phyloP scores from a whole-genome alignment of 2,329 filamentous ascomycete species.

The Fusarium chaquense region DNA sequence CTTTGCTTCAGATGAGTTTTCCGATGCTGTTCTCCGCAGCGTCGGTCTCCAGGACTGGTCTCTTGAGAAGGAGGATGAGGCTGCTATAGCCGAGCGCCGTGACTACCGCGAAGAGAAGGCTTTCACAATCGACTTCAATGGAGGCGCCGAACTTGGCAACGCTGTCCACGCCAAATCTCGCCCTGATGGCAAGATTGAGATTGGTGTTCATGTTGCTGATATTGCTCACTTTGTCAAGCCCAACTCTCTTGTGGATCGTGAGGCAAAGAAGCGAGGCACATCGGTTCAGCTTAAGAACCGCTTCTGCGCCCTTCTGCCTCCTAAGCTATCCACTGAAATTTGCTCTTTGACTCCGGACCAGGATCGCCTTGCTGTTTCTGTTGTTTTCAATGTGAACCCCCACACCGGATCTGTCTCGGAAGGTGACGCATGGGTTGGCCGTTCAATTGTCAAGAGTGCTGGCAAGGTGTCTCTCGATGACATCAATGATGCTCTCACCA shows the following conservation, averaged over 20 bases:
- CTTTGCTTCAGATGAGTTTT: slow-evolving; percentile 97
- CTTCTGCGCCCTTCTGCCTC: slow-evolving; percentile 86
- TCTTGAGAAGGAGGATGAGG: slow-evolving; percentile 83
- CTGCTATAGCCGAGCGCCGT: slow-evolving; percentile 77
- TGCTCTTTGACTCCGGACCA: slow-evolving; percentile 89
- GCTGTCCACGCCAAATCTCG: slow-evolving; percentile 91
- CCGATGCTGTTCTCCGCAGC: slow-evolving; percentile 93
- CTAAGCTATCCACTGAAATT: slow-evolving; percentile 85
- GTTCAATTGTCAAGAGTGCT: slow-evolving; percentile 90
- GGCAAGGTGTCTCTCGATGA: slow-evolving; percentile 88
- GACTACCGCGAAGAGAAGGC: slow-evolving; percentile 90
- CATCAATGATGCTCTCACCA: slow-evolving; percentile 83
- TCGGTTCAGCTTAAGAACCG: slow-evolving; percentile 95
- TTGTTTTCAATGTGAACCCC: slow-evolving; percentile 91
- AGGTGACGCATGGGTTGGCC: slow-evolving; percentile 93
- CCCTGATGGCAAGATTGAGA: slow-evolving; percentile 86
- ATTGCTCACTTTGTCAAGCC: slow-evolving; percentile 97
- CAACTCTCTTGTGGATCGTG: slow-evolving; percentile 94
- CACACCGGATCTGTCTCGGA: slow-evolving; percentile 83
- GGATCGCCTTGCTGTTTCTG: slow-evolving; percentile 90
- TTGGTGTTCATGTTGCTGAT: slow-evolving; percentile 95
- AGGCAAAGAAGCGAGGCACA: slow-evolving; percentile 97
- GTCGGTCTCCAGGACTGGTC: slow-evolving; percentile 95
- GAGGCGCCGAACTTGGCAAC: slow-evolving; percentile 88
- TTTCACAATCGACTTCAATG: slow-evolving; percentile 93